Evolutionary conservation across 2,329 filamentous ascomycete species (phyloP), one percentile per base, ranked within the genome.

Genomic region (Aspergillus awamori): DNA sequence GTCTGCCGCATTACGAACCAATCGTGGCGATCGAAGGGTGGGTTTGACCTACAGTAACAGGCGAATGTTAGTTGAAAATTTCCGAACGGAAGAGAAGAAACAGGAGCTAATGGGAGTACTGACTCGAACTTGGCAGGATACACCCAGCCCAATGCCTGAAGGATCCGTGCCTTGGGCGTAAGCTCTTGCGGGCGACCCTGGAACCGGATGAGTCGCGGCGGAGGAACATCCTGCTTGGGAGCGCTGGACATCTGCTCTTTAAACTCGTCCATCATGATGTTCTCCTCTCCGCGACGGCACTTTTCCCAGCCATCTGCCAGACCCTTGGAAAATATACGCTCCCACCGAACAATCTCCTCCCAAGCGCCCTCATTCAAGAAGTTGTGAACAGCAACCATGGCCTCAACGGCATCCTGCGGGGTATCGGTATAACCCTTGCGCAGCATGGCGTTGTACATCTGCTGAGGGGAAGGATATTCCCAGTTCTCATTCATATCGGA

Each of bases 381-480:
- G 79, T 99, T 99, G 82, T 99, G 95, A 10, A 98, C 92, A 0
- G 92, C 90, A 5, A 99, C 95, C 95, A 99, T 99, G 72, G 89
- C 89, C 78, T 97, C 93, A 13, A 99, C 93, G 3, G 93, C 93
- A 20, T 94, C 95, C 58, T 92, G 86, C 59, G 96, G 93, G 0
- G 95, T 98, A 75, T 98, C 93, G 0, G 90, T 93, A 78, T 97
- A 95, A 61, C 95, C 95, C 79, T 99, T 99, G 65, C 95, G 89
- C 63, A 98, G 81, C 79, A 99, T 89, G 7, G 95, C 95, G 73
- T 99, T 98, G 83, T 98, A 99, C 95, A 99, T 99, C 79, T 99
- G 95, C 80, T 99, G 95, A 0, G 95, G 94, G 0, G 93, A 97
- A 0, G 95, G 95, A 74, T 99, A 99, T 78, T 98, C 95, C 95